Evolutionary conservation across 2,329 filamentous ascomycete genomes (phyloP), one percentile per base, ranked within the genome.

Genomic region (Alternaria sp.): DNA sequence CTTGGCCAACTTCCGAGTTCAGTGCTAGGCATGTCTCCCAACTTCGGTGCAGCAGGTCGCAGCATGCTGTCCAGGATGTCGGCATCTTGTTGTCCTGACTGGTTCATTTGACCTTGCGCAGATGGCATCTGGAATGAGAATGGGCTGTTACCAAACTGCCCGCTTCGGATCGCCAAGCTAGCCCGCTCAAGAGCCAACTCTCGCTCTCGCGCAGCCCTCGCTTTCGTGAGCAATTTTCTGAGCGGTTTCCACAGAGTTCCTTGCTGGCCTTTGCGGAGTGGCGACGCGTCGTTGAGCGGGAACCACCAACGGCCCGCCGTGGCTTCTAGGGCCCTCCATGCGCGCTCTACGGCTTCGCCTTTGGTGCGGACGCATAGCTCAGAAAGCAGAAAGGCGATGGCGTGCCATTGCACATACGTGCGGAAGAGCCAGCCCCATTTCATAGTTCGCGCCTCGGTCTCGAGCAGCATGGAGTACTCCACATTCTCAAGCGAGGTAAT

Each of bases 401-500:
- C 86, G 71, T 89, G 87, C 88, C 88, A 90, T 71, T 90, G 89
- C 68, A 88, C 85, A 61, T 90, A 88, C 2, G 87, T 89, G 21
- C 83, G 82, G 80, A 89, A 89, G 0, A 90, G 81, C 89, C 89
- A 91, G 43, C 85, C 84, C 88, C 88, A 91, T 71, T 88, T 87
- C 70, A 84, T 82, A 0, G 87, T 90, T 12, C 85, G 82, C 37
- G 84, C 82, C 69, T 93, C 89, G 0, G 85, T 87, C 70, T 91
- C 88, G 14, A 94, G 81, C 1, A 91, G 83, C 53, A 89, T 83
- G 18, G 87, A 87, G 74, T 92, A 89, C 76, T 94, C 92, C 50
- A 93, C 86, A 25, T 94, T 88, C 71, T 94, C 91, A 25, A 94
- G 85, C 3, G 90, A 89, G 0, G 90, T 91, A 23, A 90, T 81